Conservation (phyloP, 1,139 yeast species). For the Magnusiomyces ingens region DNA sequence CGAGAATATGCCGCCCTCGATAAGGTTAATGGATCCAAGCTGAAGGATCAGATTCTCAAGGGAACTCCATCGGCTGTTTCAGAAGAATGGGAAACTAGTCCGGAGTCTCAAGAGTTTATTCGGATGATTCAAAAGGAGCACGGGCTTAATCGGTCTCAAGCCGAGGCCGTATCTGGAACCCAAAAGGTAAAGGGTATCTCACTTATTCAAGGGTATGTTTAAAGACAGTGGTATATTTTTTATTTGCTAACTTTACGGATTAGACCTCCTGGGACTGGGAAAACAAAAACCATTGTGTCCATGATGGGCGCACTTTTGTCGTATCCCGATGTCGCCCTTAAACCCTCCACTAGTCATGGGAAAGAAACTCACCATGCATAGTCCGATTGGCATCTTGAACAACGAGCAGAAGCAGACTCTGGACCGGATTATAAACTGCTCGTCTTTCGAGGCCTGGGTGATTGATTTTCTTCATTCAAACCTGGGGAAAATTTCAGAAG, state of each 20-base stretch:
- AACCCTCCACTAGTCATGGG: too few species aligned
- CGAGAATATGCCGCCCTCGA: neutral
- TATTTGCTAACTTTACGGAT: neutral
- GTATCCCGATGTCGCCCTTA: neutral
- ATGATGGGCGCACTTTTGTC: slow-evolving; percentile 38
- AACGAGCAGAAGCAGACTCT: too few species aligned
- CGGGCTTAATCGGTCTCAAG: neutral
- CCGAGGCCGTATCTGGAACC: too few species aligned
- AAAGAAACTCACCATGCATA: too few species aligned
- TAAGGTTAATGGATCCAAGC: neutral
- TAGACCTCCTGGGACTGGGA: slow-evolving; percentile 92
- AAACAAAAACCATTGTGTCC: slow-evolving; percentile 90
- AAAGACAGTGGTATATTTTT: neutral
- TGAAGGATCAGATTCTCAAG: neutral
- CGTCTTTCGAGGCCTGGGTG: too few species aligned
- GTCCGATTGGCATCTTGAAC: too few species aligned
- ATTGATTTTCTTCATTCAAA: too few species aligned
- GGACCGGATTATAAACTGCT: too few species aligned
- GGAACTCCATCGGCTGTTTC: neutral
- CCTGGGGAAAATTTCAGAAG: too few species aligned
- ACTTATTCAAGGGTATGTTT: slow-evolving; percentile 65
- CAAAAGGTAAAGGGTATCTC: slow-evolving; percentile 33
- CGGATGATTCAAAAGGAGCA: neutral
- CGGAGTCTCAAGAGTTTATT: neutral
- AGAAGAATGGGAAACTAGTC: neutral